Base-by-base conservation (phyloP, 768 basidiomycete species). In the Trametes maxima region DNA sequence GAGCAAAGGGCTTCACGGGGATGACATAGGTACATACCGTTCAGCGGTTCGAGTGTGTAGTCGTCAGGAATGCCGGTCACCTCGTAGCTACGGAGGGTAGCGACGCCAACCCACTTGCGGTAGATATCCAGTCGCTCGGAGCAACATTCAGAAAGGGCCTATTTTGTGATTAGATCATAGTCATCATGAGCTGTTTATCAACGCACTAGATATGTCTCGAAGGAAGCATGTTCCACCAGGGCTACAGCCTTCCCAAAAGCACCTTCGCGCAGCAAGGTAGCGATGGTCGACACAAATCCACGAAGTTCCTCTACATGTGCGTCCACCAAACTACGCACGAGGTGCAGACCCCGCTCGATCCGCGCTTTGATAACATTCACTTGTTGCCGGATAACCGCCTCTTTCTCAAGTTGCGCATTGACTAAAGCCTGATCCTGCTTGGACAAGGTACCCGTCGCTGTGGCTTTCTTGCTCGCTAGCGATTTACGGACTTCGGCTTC, bases 401-500 rank as follows among this genome's bases (percentile, higher is more conserved):
- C 97, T 64, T 92, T 92, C 35, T 84, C 82, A 5, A 96, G 79
- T 71, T 98, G 96, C 3, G 86, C 86, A 51, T 89, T 82, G 13
- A 98, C 84, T n/a, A 93, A 81, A 0, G 85, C 87, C 62, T 90
- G 86, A 60, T 97, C 93, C 60, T 90, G 87, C 70, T 94, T 98
- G 1, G 91, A 92, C 17, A 98, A 73, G 1, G 78, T 78, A 6
- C 75, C 76, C 16, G 67, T 56, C 1, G 78, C 67, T 1, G 74
- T 69, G 1, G 80, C 74, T 11, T 84, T 81, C 78, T 98, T 98
- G 57, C 76, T 84, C 6, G 92, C 91, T 1, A 98, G 78, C 0
- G 88, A 85, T 66, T 91, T 88, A 11, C 95, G 85, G n/a, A 96
- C 78, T 62, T 99, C 95, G 25, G 88, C 89, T 63, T 99, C 97